These are phyloP conservation scores for Malassezia brasiliensis DNA, from an alignment of 1,284 basidiomycete genomes.

Conservation along the genomic window DNA sequence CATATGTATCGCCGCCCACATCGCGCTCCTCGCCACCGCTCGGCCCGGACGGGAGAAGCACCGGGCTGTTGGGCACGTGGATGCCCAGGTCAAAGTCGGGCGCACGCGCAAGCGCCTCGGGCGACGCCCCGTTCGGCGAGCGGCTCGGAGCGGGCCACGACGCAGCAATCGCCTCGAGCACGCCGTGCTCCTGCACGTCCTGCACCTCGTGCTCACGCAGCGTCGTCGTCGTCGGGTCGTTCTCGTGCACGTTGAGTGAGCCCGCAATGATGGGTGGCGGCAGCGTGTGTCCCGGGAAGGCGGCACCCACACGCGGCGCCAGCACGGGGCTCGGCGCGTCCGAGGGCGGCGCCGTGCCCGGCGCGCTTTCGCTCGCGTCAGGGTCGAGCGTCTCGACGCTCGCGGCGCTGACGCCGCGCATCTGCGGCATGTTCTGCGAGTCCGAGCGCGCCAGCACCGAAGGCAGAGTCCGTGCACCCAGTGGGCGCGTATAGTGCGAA, in stretches of 20 bases:
- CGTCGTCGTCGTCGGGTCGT: constrained; percentile 9
- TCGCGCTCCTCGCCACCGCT: not conserved
- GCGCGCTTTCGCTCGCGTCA: constrained; percentile 30
- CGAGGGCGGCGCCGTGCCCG: constrained; percentile 20
- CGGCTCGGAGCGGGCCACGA: constrained; percentile 7
- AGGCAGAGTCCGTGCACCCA: constrained; percentile 24
- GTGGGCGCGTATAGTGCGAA: constrained; percentile 14
- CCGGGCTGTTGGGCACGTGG: constrained; percentile 1
- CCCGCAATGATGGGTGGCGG: constrained; percentile 41
- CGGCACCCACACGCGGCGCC: constrained; percentile 28
- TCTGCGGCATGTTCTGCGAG: constrained; percentile 22
- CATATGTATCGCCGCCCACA: not conserved
- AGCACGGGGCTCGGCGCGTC: constrained; percentile 20
- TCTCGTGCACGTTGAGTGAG: constrained; percentile 7
- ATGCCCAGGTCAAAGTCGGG: constrained; percentile 12
- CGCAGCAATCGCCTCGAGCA: constrained; percentile 11
- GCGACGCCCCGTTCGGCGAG: not conserved
- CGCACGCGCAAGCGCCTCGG: not conserved
- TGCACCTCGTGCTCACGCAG: constrained; percentile 10
- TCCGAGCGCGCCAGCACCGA: constrained; percentile 14
- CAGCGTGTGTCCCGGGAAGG: constrained; percentile 24
- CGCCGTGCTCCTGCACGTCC: constrained; percentile 19
- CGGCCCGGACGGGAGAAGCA: not conserved
- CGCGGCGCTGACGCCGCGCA: constrained; percentile 30
- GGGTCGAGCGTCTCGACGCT: constrained; percentile 32